These are phyloP conservation scores for Melastoma malabathricum DNA, from an alignment of 345 rosid species.

Conservation along the genomic window DNA sequence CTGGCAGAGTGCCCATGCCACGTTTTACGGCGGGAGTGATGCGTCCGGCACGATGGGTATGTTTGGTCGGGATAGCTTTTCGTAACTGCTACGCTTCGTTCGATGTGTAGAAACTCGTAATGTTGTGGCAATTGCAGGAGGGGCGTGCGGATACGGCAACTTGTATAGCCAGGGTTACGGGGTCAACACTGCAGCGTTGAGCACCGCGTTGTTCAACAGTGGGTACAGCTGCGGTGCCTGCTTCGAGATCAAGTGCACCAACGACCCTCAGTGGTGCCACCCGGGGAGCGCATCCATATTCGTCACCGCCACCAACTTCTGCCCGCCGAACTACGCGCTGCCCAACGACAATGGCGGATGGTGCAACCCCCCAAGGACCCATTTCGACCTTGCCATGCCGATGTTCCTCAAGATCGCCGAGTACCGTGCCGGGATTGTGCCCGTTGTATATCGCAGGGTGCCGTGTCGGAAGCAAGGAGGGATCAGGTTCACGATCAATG, in stretches of 20 bases:
- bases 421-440: conserved; percentile 16
- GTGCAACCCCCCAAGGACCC: conserved; percentile 17
- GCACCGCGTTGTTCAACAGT: conserved; percentile 61
- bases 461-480: conserved; percentile 52
- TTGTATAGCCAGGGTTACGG: conserved; percentile 67
- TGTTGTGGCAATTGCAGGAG: conserved; percentile 18
- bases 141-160: conserved; percentile 72
- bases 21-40: conserved; percentile 81
- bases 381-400: conserved; percentile 18
- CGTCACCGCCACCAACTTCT: conserved; percentile 58
- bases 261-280: conserved; percentile 58
- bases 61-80: too few relatives aligned
- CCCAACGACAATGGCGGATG: conserved; percentile 13
- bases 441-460: conserved; percentile 26
- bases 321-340: conserved; percentile 33
- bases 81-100: too few relatives aligned
- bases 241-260: conserved; percentile 52
- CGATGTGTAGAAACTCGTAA: neutral
- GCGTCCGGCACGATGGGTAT: conserved; percentile 64
- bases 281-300: conserved; percentile 50
- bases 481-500: conserved; percentile 56
- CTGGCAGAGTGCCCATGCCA: conserved; percentile 87
- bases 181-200: conserved; percentile 62
- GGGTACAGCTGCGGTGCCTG: conserved; percentile 58
- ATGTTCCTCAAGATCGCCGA: conserved; percentile 16